Evolutionary conservation across 345 rosid species (phyloP).

Genomic region (Excoecaria agallocha): DNA sequence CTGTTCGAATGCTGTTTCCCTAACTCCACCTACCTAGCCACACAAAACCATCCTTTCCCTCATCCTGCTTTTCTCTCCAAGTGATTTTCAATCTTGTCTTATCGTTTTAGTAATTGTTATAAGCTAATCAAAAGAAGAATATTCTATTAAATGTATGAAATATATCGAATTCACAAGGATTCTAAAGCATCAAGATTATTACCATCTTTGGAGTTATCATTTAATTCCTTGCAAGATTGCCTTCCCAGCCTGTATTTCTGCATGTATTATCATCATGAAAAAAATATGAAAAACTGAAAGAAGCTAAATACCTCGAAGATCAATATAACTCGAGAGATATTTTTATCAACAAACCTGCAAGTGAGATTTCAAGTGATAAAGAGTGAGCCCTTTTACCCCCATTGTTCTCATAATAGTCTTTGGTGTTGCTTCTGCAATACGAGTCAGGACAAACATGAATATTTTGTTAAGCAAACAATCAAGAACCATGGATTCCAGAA

Average conservation of each 20-base stretch:
- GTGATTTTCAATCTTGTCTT: background rate
- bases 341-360: conserved; percentile 29
- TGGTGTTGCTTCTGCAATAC: conserved; percentile 34
- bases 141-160: background rate
- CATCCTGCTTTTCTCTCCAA: background rate
- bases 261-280: conserved; percentile 10
- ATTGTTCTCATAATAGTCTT: conserved; percentile 38
- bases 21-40: background rate
- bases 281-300: conserved; percentile 1
- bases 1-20: background rate
- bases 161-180: background rate
- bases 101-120: conserved; percentile 2
- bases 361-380: conserved; percentile 39
- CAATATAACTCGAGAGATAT: background rate
- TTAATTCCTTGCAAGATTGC: conserved; percentile 76
- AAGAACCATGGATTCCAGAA: too few relatives aligned
- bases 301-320: background rate
- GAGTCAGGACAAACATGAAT: too few relatives aligned
- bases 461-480: too few relatives aligned
- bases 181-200: conserved; percentile 15
- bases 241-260: conserved; percentile 92
- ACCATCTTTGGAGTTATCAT: conserved; percentile 88
- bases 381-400: conserved; percentile 40
- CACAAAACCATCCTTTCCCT: background rate
- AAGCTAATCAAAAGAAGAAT: background rate